phyloP scores from a whole-genome alignment of 106 monocot genomes.

The Xerophyta viscosa region DNA sequence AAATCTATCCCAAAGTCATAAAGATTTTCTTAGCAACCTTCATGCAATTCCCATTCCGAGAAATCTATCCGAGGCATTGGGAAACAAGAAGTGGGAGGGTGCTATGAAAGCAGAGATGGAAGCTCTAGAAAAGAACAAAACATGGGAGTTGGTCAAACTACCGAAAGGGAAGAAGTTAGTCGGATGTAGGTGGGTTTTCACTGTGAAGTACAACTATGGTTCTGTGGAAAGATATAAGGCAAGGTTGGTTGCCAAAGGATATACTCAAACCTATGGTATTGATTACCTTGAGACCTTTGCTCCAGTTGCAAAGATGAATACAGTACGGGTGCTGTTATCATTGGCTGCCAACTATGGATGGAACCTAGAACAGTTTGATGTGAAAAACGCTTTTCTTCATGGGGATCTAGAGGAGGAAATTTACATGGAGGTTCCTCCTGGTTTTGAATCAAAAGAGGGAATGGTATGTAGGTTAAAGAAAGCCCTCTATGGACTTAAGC shows the following conservation, averaged over 20 bases:
- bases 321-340: not conserved
- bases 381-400: too few relatives aligned
- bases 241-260: not conserved
- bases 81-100: not conserved
- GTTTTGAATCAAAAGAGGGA: not conserved
- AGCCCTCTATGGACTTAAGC: constrained; percentile 23
- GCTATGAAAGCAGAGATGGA: not conserved
- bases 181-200: too few relatives aligned
- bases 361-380: not conserved
- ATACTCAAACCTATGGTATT: constrained; percentile 7
- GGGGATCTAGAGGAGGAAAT: constrained; percentile 11
- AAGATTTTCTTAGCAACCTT: too few relatives aligned
- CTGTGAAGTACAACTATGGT: too few relatives aligned
- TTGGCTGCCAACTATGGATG: constrained; percentile 3
- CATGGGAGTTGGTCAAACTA: not conserved
- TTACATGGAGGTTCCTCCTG: constrained; percentile 12
- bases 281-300: constrained; percentile 8
- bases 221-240: constrained; percentile 4
- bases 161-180: not conserved
- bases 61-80: too few relatives aligned
- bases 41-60: too few relatives aligned
- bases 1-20: too few relatives aligned
- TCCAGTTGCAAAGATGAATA: constrained; percentile 6
- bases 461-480: constrained; percentile 14
- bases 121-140: constrained; percentile 1